Evolutionary conservation across 129 eudicot genomes (phyloP), one percentile per base, ranked within the genome.

Genomic region (Gnaphalium uliginosum): DNA sequence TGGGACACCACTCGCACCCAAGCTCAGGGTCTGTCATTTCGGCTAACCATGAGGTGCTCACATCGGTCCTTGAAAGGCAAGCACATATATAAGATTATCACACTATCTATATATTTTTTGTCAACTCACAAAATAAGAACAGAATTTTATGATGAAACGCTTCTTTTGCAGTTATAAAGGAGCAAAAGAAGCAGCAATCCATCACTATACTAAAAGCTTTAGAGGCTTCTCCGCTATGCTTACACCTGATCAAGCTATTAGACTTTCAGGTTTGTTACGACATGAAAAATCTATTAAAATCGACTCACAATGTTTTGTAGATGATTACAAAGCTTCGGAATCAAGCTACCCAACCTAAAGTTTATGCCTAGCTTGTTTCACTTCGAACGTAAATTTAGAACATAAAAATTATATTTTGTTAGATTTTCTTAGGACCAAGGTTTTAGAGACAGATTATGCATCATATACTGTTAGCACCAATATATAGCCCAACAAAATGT

Each of bases 181-280:
- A 74, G 96, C 92, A 71, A 71, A 33, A 74, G 86, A 85, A 76
- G 96, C 87, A 48, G 48, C 87, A 1, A 18, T 83, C 62, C 90
- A 87, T 56, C 96, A 89, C 61, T 89, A 87, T 71, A 87, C 89
- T 18, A 89, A 83, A 74, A 87, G 85, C 54, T 89, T 89, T 46
- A 85, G 92, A 85, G 96, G 96, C 75, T 87, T 89, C 79, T 89
- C 96, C 0, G 92, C 96, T 2, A 83, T 87, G 96, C 88, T 89
- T 60, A 87, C 92, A 13, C 82, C 87, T 0, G 78, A 81, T 69
- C 88, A 87, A 76, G 92, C 96, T 46, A 72, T 26, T 17, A 43
- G 68, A 66, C 82, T 87, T 57, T 75, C 79, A 85, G 90, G 94
- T 86, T 7, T 6, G 69, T 72, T 70, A 29, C 51, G 22, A 25